Conservation (phyloP, 805 yeast genomes). For the Pichia gijzeniarum region DNA sequence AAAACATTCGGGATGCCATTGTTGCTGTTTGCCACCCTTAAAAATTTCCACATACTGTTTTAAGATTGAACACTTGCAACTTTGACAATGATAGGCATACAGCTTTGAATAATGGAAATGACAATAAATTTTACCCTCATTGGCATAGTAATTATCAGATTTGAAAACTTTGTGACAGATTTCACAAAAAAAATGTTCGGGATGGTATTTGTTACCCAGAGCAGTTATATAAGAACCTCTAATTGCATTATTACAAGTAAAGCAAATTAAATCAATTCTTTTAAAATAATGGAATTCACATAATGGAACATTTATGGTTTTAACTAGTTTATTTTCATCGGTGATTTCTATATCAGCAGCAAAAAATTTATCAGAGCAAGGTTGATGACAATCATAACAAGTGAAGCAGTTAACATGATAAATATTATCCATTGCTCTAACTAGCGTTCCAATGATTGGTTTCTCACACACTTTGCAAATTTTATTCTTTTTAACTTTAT, state of each 20-base stretch:
- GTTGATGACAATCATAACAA: conserved; percentile 77
- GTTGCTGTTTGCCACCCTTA: conserved; percentile 85
- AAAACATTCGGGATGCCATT: conserved; percentile 99
- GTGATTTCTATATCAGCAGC: conserved; percentile 52
- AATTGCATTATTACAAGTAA: conserved; percentile 75
- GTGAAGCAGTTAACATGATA: conserved; percentile 85
- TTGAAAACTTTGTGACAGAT: conserved; percentile 84
- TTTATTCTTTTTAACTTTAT: conserved; percentile 25
- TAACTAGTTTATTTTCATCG: neutral
- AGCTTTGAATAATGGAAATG: conserved; percentile 86
- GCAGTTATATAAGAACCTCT: conserved; percentile 94
- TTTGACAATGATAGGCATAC: conserved; percentile 86
- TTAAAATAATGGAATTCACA: conserved; percentile 93
- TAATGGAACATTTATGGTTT: conserved; percentile 46
- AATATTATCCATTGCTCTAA: conserved; percentile 72
- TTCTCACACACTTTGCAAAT: conserved; percentile 48
- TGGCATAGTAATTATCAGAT: conserved; percentile 89
- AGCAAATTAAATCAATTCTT: conserved; percentile 79
- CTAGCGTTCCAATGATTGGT: conserved; percentile 65
- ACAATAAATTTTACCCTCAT: conserved; percentile 75
- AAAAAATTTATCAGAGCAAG: conserved; percentile 82
- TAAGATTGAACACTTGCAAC: conserved; percentile 84
- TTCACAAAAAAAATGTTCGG: conserved; percentile 91
- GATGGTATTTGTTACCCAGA: conserved; percentile 83
- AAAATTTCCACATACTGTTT: conserved; percentile 91